Percentiles rank a stretch among this genome's conserved stretches.
These are phyloP conservation scores for Pseudonitzschia multistriata DNA, from an alignment of 108 stramenopile genomes.

Conservation along the genomic window DNA sequence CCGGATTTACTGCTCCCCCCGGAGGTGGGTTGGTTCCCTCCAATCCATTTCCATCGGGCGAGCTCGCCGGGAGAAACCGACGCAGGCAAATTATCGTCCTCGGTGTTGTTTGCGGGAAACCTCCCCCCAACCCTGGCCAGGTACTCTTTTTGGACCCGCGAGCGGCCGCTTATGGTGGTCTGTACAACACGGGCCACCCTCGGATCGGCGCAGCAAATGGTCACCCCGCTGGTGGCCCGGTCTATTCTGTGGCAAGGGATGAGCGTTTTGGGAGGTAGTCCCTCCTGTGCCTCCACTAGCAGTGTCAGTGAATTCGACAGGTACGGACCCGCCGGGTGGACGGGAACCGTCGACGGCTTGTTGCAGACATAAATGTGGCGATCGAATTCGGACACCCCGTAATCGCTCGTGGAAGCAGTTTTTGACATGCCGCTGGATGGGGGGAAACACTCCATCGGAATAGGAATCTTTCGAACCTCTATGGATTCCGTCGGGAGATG, in stretches of 20 bases:
- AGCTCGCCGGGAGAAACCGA: neutral
- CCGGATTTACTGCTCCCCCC: neutral
- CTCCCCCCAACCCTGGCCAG: constrained; percentile 65
- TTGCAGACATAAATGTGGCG: constrained; percentile 55
- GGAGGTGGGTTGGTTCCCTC: neutral
- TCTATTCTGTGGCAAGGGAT: constrained; percentile 81
- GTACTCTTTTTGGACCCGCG: constrained; percentile 57
- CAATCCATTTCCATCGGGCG: constrained; percentile 31
- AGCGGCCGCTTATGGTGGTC: constrained; percentile 26
- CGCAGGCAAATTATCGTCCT: neutral
- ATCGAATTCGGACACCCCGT: constrained; percentile 1
- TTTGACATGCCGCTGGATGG: neutral
- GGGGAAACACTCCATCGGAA: constrained; percentile 36
- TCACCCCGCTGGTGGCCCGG: constrained; percentile 74
- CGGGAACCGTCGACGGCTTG: constrained; percentile 78
- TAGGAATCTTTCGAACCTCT: constrained; percentile 42
- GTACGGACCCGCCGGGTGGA: constrained; percentile 84
- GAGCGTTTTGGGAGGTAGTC: constrained; percentile 53
- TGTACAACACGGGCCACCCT: constrained; percentile 64
- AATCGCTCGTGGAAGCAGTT: neutral
- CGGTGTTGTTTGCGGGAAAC: constrained; percentile 33
- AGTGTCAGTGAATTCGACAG: constrained; percentile 70
- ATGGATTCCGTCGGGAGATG: constrained; percentile 44
- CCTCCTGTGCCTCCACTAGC: constrained; percentile 78
- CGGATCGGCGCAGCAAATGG: constrained; percentile 57